A percentile compares a stretch with the other conserved stretches of the same genome.
These are phyloP conservation scores for Typha latifolia DNA, from an alignment of 176 grass and related monocot species.

Conservation along the genomic window DNA sequence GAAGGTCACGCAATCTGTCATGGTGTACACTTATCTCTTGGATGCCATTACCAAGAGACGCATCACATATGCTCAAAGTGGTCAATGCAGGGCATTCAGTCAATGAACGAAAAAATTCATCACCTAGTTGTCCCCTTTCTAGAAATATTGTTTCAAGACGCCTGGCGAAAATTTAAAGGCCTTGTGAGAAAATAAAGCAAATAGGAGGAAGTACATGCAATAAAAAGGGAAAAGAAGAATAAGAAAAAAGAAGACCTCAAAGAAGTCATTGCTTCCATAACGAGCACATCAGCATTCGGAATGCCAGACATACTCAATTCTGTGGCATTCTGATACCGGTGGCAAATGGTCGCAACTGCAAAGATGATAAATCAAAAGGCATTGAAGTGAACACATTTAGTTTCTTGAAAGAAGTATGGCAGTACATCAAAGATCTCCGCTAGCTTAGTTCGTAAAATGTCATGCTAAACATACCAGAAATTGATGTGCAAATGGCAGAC, in stretches of 20 bases:
- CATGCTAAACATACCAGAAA: neutral
- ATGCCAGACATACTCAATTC: conserved; percentile 64
- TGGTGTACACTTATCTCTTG: conserved; percentile 83
- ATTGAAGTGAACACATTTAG: neutral
- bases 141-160: conserved; percentile 60
- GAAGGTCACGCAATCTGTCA: conserved; percentile 60
- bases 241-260: conserved; percentile 44
- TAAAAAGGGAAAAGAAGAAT: neutral
- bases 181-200: conserved; percentile 8
- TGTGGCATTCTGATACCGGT: conserved; percentile 59
- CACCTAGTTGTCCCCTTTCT: conserved; percentile 65
- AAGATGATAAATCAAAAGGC: neutral
- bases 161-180: conserved; percentile 26
- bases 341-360: conserved; percentile 78
- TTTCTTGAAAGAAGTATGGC: neutral
- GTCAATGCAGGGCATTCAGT: conserved; percentile 51
- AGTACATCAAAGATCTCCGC: neutral
- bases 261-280: conserved; percentile 52
- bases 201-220: neutral
- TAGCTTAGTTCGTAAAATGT: neutral
- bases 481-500: too few relatives aligned
- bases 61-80: conserved; percentile 62
- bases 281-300: conserved; percentile 56
- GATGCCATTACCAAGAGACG: conserved; percentile 61
- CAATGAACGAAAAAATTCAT: conserved; percentile 64